Base-by-base conservation (phyloP, 192 early-diverging fungal genomes). In the Chytriomyces sp. region DNA sequence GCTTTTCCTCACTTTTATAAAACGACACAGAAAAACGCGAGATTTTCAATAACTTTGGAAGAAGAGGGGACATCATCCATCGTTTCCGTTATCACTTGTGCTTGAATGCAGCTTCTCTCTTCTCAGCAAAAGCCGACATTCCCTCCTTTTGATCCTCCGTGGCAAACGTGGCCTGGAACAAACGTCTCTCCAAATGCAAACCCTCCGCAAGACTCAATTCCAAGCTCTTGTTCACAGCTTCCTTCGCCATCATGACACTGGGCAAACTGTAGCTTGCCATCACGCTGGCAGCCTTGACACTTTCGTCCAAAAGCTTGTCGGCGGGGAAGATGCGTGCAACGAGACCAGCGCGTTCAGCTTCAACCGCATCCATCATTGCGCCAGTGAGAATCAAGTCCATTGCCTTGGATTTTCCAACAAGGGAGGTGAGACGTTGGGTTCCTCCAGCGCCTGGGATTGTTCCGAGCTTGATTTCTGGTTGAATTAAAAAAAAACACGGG, bases 341-440 rank as follows among this genome's bases (percentile, higher is more conserved):
- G 75, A 99, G 87, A 45, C 97, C 93, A 59, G 85, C 62, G 24
- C 48, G 61, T 81, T 94, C 90, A 43, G 97, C 97, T 81, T 99
- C 97, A 60, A 87, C 76, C 16, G 97, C 97, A 72, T 81, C 86
- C 44, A 87, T 83, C 83, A 96, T 86, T 81, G 92, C 93, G 61
- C 97, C 97, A 47, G 96, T 94, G 76, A 99, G 90, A 72, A 91
- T 85, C 86, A 96, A 89, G 83, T 99, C 95, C 97, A 99, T 99
- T 50, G 96, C 94, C 90, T 97, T 98, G 46, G 96, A 93, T 88
- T 99, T 99, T 72, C 97, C 97, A 67, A 99, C 90, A 26, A 94
- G 96, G 74, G 91, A 91, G 61, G 94, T 94, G 80, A 99, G 87
- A 35, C 86, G 80, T 62, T 90, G 83, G n/a, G 85, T 89, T 28